A percentile compares a stretch with the other conserved stretches of the same genome.
These are phyloP conservation scores for Sporisorium graminicola DNA, from an alignment of 1,284 basidiomycete genomes.

Conservation along the genomic window DNA sequence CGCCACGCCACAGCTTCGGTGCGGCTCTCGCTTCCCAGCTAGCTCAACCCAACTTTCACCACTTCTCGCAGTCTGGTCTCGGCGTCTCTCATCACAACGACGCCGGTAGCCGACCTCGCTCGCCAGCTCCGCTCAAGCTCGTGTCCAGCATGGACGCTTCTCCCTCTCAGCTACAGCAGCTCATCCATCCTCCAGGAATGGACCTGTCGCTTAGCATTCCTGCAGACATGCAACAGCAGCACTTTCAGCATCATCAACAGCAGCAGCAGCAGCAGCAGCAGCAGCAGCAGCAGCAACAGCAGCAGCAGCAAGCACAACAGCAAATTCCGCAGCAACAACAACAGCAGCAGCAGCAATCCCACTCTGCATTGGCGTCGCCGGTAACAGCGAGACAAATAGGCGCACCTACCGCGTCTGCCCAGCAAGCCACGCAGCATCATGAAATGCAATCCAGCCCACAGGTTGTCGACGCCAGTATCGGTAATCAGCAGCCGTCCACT, in stretches of 20 bases:
- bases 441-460: conserved; percentile 22
- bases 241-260: conserved; percentile 24
- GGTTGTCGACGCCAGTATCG: neutral
- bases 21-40: conserved; percentile 18
- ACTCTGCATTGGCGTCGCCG: conserved; percentile 22
- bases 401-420: conserved; percentile 3
- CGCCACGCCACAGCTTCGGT: conserved; percentile 37
- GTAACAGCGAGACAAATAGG: conserved; percentile 18
- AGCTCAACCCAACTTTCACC: conserved; percentile 16
- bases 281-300: conserved; percentile 22
- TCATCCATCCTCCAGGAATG: conserved; percentile 20
- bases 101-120: conserved; percentile 33
- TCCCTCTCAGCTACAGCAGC: conserved; percentile 28
- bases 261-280: conserved; percentile 21
- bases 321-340: conserved; percentile 13
- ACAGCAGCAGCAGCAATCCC: conserved; percentile 23
- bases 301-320: conserved; percentile 31
- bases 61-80: conserved; percentile 14
- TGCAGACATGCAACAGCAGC: conserved; percentile 35
- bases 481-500: conserved; percentile 13
- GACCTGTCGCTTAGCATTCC: conserved; percentile 16
- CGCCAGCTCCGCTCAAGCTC: conserved; percentile 30
- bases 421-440: conserved; percentile 14
- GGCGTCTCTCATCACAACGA: conserved; percentile 21
- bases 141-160: conserved; percentile 26